Percentiles rank a stretch among this genome's conserved stretches.
phyloP scores from a whole-genome alignment of 139 green algal species.

The Chlamydomonas applanata region DNA sequence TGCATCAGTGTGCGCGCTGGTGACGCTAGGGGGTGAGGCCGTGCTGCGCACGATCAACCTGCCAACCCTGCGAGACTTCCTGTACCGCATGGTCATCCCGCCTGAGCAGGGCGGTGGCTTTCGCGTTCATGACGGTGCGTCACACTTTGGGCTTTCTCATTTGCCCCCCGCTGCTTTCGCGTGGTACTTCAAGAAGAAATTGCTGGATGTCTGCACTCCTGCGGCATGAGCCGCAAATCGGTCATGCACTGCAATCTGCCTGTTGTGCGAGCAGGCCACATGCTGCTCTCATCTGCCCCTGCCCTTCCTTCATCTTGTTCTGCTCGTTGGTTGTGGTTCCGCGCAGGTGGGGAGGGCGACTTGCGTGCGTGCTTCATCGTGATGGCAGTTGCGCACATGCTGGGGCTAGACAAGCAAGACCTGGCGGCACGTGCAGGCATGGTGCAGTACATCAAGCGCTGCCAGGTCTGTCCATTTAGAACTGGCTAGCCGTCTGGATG shows the following conservation, averaged over 20 bases:
- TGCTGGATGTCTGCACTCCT: no score
- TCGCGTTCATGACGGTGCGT: constrained; percentile 79
- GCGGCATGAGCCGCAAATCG: no score
- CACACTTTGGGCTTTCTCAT: no score
- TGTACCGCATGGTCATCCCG: constrained; percentile 72
- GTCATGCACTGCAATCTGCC: no score
- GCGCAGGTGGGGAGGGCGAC: constrained; percentile 89
- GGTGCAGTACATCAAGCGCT: constrained; percentile 63
- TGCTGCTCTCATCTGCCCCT: no score
- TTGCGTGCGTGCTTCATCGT: constrained; percentile 90
- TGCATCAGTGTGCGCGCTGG: constrained; percentile 77
- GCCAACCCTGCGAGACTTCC: constrained; percentile 54
- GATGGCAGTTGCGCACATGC: constrained; percentile 75
- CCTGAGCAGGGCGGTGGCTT: constrained; percentile 73
- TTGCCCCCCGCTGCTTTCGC: no score
- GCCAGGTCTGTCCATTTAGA: constrained; percentile 56
- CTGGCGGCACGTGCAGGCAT: constrained; percentile 54
- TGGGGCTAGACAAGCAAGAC: constrained; percentile 62
- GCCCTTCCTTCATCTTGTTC: no score
- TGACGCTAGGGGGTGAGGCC: constrained; percentile 74
- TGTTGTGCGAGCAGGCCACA: no score
- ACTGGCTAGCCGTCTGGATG: no score
- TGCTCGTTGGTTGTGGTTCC: no score
- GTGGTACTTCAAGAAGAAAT: no score
- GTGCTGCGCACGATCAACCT: constrained; percentile 67